Conservation (phyloP, 805 yeast species). For the Kodamaea nitidulidarum region DNA sequence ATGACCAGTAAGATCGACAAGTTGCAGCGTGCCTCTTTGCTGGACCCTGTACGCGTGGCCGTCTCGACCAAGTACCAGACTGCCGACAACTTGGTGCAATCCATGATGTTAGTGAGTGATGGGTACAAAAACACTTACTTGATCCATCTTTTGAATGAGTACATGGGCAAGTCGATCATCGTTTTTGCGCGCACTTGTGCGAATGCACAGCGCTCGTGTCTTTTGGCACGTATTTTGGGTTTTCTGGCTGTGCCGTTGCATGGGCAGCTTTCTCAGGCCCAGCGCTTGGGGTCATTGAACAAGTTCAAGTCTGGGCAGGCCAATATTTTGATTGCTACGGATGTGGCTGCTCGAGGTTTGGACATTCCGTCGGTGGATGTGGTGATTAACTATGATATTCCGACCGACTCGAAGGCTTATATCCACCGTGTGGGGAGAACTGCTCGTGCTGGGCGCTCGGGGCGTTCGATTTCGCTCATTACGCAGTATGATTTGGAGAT, state of each 20-base stretch:
- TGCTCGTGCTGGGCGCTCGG: conserved; percentile 89
- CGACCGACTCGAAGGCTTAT: conserved; percentile 80
- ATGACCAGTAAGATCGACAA: conserved; percentile 94
- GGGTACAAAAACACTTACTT: conserved; percentile 87
- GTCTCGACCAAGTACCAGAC: conserved; percentile 87
- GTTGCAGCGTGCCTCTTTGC: conserved; percentile 85
- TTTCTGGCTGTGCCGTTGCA: conserved; percentile 90
- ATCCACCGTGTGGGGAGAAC: conserved; percentile 93
- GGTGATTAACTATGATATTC: conserved; percentile 75
- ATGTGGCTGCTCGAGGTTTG: conserved; percentile 85
- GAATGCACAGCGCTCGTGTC: conserved; percentile 86
- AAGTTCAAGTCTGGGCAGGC: conserved; percentile 71
- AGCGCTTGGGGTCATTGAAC: conserved; percentile 77
- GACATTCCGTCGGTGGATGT: conserved; percentile 79
- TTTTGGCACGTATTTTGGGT: conserved; percentile 74
- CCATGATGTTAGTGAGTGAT: conserved; percentile 85
- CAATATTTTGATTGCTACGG: conserved; percentile 73
- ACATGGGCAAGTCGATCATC: conserved; percentile 78
- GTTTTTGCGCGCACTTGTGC: conserved; percentile 94
- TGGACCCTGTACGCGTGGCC: conserved; percentile 86
- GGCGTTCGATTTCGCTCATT: conserved; percentile 80
- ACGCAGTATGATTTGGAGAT: conserved; percentile 94
- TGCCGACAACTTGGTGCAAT: conserved; percentile 88
- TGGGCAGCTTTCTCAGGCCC: conserved; percentile 85
- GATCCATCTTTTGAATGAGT: conserved; percentile 78